These are phyloP conservation scores for Seiridium cupressi DNA, from an alignment of 2,329 filamentous ascomycete species.

Conservation along the genomic window DNA sequence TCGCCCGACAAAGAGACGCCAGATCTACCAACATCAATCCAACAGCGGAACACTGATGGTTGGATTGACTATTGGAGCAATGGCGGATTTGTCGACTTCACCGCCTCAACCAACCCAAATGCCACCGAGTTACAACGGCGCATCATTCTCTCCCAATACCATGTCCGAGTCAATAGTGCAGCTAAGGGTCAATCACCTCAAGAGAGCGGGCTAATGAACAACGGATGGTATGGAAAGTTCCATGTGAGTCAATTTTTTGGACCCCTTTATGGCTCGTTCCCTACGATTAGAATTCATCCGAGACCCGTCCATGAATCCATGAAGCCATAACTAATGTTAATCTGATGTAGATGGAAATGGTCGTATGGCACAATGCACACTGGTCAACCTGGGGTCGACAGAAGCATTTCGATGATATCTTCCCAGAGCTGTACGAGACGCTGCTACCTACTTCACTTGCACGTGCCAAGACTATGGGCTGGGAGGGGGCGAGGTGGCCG, in stretches of 20 bases:
- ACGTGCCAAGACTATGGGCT: slow-evolving; percentile 30
- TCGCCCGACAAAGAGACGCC: slow-evolving; percentile 23
- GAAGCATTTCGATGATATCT: slow-evolving; percentile 32
- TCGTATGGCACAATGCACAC: slow-evolving; percentile 39
- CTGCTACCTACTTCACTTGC: slow-evolving; percentile 27
- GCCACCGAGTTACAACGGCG: slow-evolving; percentile 42
- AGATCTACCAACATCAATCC: slow-evolving; percentile 21
- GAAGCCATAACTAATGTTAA: no score
- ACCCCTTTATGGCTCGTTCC: no score
- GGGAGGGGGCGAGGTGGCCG: slow-evolving; percentile 36
- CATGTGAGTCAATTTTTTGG: slow-evolving; percentile 17
- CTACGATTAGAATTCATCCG: no score
- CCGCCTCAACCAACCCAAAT: slow-evolving; percentile 29
- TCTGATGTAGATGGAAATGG: slow-evolving; percentile 34
- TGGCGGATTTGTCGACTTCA: slow-evolving; percentile 41
- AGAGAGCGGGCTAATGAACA: slow-evolving; percentile 43
- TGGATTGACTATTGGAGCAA: slow-evolving; percentile 36
- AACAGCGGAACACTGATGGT: slow-evolving; percentile 19
- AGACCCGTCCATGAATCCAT: no score
- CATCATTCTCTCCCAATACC: slow-evolving; percentile 41
- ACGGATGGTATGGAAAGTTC: slow-evolving; percentile 43
- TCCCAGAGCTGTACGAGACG: slow-evolving; percentile 33
- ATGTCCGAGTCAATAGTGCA: slow-evolving; percentile 40
- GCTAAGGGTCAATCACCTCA: slow-evolving; percentile 35
- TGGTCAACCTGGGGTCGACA: slow-evolving; percentile 38